Percentiles rank a stretch among this genome's conserved stretches.
Evolutionary conservation across 345 rosid species (phyloP).

Genomic region (Adansonia digitata): DNA sequence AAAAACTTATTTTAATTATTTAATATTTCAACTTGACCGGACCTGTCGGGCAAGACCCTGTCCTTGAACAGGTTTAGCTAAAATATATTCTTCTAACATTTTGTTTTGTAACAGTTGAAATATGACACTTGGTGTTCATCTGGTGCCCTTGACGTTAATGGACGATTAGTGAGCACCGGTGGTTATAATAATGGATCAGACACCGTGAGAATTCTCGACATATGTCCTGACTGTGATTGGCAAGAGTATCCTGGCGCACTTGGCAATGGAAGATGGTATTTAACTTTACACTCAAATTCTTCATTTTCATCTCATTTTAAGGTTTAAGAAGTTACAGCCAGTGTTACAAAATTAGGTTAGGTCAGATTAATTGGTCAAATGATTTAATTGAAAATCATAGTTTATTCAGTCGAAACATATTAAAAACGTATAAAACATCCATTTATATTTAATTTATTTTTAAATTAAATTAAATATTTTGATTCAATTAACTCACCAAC

Average conservation of each 20-base stretch:
- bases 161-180: slow-evolving; percentile 71
- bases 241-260: slow-evolving; percentile 58
- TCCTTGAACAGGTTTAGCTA: not conserved
- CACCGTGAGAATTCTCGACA: slow-evolving; percentile 49
- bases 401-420: too few relatives aligned
- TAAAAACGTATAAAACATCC: too few relatives aligned
- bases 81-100: not conserved
- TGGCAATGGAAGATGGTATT: slow-evolving; percentile 66
- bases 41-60: too few relatives aligned
- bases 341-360: too few relatives aligned
- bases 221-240: slow-evolving; percentile 50
- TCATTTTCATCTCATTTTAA: not conserved
- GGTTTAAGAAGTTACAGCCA: not conserved
- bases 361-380: too few relatives aligned
- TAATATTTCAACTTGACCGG: too few relatives aligned
- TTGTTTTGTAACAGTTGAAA: slow-evolving; percentile 29
- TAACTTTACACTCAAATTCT: slow-evolving; percentile 11
- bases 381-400: too few relatives aligned
- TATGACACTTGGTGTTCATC: slow-evolving; percentile 98
- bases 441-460: too few relatives aligned
- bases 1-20: too few relatives aligned
- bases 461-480: too few relatives aligned
- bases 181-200: slow-evolving; percentile 63
- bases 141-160: slow-evolving; percentile 65
- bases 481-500: too few relatives aligned